Evolutionary conservation across 805 yeast species (phyloP).

Genomic region (Pichia nanzhaoensis): DNA sequence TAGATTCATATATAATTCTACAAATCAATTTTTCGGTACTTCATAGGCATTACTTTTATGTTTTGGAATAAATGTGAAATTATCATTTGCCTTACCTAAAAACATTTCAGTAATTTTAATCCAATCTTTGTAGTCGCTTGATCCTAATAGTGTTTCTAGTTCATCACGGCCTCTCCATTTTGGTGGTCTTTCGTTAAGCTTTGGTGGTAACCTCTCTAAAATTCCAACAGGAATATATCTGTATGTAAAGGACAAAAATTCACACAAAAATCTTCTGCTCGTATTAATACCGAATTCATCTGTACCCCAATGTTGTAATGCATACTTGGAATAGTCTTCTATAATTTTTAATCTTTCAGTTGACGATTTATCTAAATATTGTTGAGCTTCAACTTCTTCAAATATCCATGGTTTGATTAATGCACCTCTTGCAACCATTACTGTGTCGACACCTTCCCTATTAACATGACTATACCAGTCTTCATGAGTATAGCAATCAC

Average conservation of each 20-base stretch:
- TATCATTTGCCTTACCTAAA: slow-evolving; percentile 74
- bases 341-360: slow-evolving; percentile 78
- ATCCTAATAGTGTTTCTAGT: slow-evolving; percentile 81
- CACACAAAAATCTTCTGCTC: slow-evolving; percentile 88
- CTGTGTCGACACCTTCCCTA: slow-evolving; percentile 74
- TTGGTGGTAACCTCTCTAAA: slow-evolving; percentile 80
- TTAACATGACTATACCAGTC: slow-evolving; percentile 77
- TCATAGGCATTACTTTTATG: slow-evolving; percentile 87
- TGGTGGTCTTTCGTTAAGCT: slow-evolving; percentile 89
- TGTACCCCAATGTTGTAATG: slow-evolving; percentile 96
- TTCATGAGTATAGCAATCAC: slow-evolving; percentile 79
- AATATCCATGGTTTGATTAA: slow-evolving; percentile 98
- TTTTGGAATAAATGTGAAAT: slow-evolving; percentile 80
- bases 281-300: slow-evolving; percentile 90
- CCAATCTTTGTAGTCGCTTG: slow-evolving; percentile 88
- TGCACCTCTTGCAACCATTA: slow-evolving; percentile 98
- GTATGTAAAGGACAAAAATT: slow-evolving; percentile 88
- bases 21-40: slow-evolving; percentile 7
- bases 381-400: slow-evolving; percentile 87
- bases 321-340: slow-evolving; percentile 63
- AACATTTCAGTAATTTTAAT: slow-evolving; percentile 93
- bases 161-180: slow-evolving; percentile 91
- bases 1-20: background rate
- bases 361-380: slow-evolving; percentile 86
- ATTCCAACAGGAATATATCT: slow-evolving; percentile 93